Evolutionary conservation across 2,329 filamentous ascomycete species (phyloP).

Genomic region (Sporothrix phasma): DNA sequence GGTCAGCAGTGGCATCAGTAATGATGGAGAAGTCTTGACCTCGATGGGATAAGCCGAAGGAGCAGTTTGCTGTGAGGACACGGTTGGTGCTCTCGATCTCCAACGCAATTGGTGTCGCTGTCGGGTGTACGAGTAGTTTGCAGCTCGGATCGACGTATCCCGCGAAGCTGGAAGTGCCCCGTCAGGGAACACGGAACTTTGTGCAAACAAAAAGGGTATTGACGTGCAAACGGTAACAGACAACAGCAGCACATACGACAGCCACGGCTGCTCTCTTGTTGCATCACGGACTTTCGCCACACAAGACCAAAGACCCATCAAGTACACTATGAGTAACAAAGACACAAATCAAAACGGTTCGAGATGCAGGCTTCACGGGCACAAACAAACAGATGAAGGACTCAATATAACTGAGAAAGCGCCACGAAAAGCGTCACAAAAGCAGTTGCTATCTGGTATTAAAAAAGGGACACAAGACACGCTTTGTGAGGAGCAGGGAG

Average conservation of each 20-base stretch:
- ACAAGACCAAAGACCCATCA: background rate
- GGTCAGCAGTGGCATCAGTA: too few species aligned
- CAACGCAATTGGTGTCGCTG: too few species aligned
- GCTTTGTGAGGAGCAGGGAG: too few species aligned
- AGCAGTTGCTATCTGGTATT: background rate
- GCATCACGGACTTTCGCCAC: background rate
- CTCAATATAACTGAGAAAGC: too few species aligned
- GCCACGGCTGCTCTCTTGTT: background rate
- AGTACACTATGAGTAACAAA: background rate
- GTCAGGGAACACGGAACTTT: background rate
- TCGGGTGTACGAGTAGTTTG: too few species aligned
- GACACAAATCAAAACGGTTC: too few species aligned
- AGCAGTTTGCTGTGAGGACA: too few species aligned
- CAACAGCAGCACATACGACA: background rate
- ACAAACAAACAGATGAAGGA: background rate
- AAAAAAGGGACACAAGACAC: too few species aligned
- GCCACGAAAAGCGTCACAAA: background rate
- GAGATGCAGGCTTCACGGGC: background rate
- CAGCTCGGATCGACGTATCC: background rate
- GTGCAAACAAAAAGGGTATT: background rate
- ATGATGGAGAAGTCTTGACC: too few species aligned
- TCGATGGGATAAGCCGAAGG: too few species aligned
- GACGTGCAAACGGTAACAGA: background rate
- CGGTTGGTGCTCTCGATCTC: too few species aligned
- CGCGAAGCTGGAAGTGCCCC: background rate